Percentiles rank a stretch among this genome's conserved stretches.
Conservation (phyloP, 345 rosid genomes). For the Eucalyptus brandiana region DNA sequence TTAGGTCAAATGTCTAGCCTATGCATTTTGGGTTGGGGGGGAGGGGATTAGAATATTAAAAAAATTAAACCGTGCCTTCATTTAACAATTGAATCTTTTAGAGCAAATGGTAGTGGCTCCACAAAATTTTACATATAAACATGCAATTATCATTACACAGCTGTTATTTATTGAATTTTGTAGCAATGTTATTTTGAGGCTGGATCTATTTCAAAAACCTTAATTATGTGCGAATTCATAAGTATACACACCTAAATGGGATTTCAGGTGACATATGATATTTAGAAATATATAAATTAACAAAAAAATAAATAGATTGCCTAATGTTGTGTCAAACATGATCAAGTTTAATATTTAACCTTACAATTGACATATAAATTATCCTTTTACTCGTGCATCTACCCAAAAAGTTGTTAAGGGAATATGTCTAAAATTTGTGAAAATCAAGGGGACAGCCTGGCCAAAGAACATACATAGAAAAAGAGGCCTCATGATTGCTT, state of each 20-base stretch:
- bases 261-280: neutral
- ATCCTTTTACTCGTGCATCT: neutral
- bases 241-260: neutral
- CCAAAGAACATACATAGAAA: neutral
- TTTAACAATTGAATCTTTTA: neutral
- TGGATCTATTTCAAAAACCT: neutral
- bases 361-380: neutral
- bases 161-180: neutral
- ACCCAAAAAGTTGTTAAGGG: neutral
- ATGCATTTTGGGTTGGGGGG: neutral
- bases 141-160: neutral
- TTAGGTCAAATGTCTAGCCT: neutral
- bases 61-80: neutral
- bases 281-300: neutral
- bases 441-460: neutral
- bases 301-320: neutral
- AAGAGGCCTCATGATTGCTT: neutral
- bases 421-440: neutral
- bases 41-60: neutral
- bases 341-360: neutral
- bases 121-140: neutral
- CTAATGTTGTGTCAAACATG: neutral
- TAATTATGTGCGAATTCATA: neutral
- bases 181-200: neutral
- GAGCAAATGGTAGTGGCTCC: neutral